Conservation (phyloP, 306 rosid genomes). For the Malus sylvestris region DNA sequence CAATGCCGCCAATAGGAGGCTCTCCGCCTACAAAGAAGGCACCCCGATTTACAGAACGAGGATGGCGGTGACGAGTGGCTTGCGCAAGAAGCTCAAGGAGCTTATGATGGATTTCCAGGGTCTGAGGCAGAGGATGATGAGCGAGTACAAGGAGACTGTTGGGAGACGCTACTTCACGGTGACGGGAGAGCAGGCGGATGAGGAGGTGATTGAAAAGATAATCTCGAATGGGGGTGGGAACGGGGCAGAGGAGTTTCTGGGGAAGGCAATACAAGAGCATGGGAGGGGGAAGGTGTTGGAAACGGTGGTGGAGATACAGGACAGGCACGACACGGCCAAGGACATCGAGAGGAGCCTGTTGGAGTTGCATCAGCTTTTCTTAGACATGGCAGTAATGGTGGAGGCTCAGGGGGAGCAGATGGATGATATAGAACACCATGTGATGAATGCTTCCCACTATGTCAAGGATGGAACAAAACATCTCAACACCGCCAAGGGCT, state of each 20-base stretch:
- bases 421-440: slow-evolving; percentile 89
- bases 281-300: slow-evolving; percentile 82
- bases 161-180: slow-evolving; percentile 72
- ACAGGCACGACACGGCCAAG: slow-evolving; percentile 64
- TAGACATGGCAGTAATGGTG: slow-evolving; percentile 95
- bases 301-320: slow-evolving; percentile 81
- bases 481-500: slow-evolving; percentile 42
- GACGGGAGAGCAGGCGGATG: slow-evolving; percentile 68
- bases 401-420: slow-evolving; percentile 90
- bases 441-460: slow-evolving; percentile 59
- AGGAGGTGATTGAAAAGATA: slow-evolving; percentile 77
- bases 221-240: slow-evolving; percentile 36
- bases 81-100: slow-evolving; percentile 70
- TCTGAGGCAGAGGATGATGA: slow-evolving; percentile 71
- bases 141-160: slow-evolving; percentile 70
- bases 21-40: slow-evolving; percentile 52
- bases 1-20: slow-evolving; percentile 56
- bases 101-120: slow-evolving; percentile 86
- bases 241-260: slow-evolving; percentile 50
- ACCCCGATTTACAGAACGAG: slow-evolving; percentile 63
- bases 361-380: slow-evolving; percentile 75
- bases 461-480: slow-evolving; percentile 67
- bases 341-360: slow-evolving; percentile 74
- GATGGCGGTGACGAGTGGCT: slow-evolving; percentile 64
- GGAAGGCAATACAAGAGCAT: slow-evolving; percentile 54